Percentiles rank a stretch among this genome's conserved stretches.
Evolutionary conservation across 495 filamentous ascomycete genomes (phyloP).

Genomic region (Melanomma pulvis-pyrius): DNA sequence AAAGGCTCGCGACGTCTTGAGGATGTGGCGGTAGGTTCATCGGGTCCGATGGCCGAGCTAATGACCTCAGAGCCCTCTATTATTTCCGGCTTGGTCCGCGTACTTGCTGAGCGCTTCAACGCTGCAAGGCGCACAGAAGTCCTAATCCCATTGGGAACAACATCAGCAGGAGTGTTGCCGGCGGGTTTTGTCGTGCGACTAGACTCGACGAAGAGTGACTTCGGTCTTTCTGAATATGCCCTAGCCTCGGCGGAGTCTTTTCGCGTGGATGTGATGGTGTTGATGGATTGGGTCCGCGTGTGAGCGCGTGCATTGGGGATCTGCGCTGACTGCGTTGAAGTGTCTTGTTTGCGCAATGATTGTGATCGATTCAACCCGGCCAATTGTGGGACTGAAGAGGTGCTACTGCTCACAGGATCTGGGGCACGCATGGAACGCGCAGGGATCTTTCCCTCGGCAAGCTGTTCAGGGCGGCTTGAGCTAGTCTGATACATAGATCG

Average conservation of each 20-base stretch:
- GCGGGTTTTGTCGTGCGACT: not conserved
- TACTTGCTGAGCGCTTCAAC: slow-evolving; percentile 23
- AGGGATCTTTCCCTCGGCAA: not conserved
- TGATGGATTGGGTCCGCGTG: slow-evolving; percentile 24
- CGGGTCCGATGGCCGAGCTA: not conserved
- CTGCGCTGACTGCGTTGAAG: slow-evolving; percentile 8
- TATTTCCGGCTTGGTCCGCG: slow-evolving; percentile 18
- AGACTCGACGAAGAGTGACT: slow-evolving; percentile 9
- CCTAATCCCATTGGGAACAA: not conserved
- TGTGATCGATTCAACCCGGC: slow-evolving; percentile 22
- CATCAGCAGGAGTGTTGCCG: slow-evolving; percentile 3
- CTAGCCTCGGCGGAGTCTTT: not conserved
- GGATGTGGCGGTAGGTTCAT: not conserved
- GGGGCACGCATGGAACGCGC: not conserved
- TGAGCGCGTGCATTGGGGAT: slow-evolving; percentile 11
- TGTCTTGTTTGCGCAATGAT: slow-evolving; percentile 28
- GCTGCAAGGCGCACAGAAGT: slow-evolving; percentile 17
- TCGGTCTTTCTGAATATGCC: slow-evolving; percentile 4
- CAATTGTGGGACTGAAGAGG: slow-evolving; percentile 4
- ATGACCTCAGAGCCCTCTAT: slow-evolving; percentile 11
- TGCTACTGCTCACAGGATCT: slow-evolving; percentile 3
- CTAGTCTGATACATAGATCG: slow-evolving; percentile 29
- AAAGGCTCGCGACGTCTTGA: slow-evolving; percentile 21
- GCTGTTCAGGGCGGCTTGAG: not conserved
- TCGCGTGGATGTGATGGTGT: not conserved